A percentile compares a stretch with the other conserved stretches of the same genome.
These are phyloP conservation scores for Starmerella apis DNA, from an alignment of 805 yeast species.

Conservation along the genomic window DNA sequence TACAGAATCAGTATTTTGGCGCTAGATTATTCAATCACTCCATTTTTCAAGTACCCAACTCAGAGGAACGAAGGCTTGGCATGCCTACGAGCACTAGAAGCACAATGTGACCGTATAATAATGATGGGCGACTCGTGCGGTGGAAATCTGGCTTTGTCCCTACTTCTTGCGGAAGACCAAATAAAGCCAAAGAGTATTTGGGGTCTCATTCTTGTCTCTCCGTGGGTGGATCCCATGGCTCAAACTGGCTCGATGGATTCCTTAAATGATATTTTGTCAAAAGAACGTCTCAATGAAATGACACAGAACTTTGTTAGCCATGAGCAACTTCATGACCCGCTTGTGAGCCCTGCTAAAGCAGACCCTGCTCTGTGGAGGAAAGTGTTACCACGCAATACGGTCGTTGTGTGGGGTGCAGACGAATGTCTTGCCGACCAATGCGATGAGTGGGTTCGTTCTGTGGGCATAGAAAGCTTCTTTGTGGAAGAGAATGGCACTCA, in stretches of 20 bases:
- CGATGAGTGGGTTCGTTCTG: slow-evolving; percentile 10
- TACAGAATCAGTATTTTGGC: slow-evolving; percentile 21
- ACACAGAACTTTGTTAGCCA: slow-evolving; percentile 5
- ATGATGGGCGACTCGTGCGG: slow-evolving; percentile 32
- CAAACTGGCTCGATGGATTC: slow-evolving; percentile 16
- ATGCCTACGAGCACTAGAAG: slow-evolving; percentile 20
- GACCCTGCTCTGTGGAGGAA: slow-evolving; percentile 18
- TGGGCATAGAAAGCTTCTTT: slow-evolving; percentile 11
- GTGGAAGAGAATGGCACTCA: slow-evolving; percentile 24
- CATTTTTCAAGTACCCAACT: slow-evolving; percentile 25
- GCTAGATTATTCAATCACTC: slow-evolving; percentile 29
- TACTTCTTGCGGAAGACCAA: slow-evolving; percentile 13
- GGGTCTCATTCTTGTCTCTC: slow-evolving; percentile 22
- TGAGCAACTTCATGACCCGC: slow-evolving; percentile 17
- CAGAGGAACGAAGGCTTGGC: slow-evolving; percentile 27
- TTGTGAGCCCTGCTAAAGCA: slow-evolving; percentile 16
- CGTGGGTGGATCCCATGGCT: slow-evolving; percentile 21
- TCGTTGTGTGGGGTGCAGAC: slow-evolving; percentile 22
- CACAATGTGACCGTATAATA: slow-evolving; percentile 23
- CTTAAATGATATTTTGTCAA: slow-evolving; percentile 14
- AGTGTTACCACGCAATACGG: slow-evolving; percentile 15
- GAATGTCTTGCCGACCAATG: slow-evolving; percentile 23
- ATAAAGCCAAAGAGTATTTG: slow-evolving; percentile 1
- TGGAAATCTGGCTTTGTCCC: slow-evolving; percentile 26
- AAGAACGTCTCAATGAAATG: slow-evolving; percentile 16